Percentiles rank a stretch among this genome's conserved stretches.
Conservation (phyloP, 2,329 filamentous ascomycete species). For the Mariannaea elegans region DNA sequence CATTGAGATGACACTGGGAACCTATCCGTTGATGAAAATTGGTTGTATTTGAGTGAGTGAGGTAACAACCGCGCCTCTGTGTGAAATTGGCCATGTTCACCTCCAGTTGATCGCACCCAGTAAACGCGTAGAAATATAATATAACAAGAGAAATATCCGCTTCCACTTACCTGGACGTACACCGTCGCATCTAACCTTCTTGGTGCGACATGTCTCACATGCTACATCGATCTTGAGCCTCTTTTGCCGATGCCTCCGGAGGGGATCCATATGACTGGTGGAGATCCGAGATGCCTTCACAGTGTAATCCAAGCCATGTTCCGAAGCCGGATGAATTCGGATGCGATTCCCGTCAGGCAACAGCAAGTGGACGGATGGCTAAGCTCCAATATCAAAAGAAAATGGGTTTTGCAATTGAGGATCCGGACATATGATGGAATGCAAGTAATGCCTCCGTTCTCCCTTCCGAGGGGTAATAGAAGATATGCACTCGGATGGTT, state of each 20-base stretch:
- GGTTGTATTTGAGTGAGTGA: no score
- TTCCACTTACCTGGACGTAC: slow-evolving; percentile 45
- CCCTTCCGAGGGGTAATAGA: background rate
- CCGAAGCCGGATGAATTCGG: background rate
- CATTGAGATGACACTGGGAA: no score
- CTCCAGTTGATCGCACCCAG: background rate
- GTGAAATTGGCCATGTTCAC: no score
- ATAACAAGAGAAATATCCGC: background rate
- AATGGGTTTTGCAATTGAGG: background rate
- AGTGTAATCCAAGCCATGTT: background rate
- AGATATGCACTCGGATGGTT: slow-evolving; percentile 2
- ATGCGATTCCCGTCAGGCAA: no score
- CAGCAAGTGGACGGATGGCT: no score
- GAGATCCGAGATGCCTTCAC: background rate
- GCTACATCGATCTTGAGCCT: slow-evolving; percentile 55
- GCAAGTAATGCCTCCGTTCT: background rate
- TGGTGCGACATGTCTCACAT: slow-evolving; percentile 52
- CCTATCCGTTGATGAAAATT: no score
- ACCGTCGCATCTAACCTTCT: slow-evolving; percentile 55
- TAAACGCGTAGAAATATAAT: no score
- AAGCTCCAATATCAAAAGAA: no score
- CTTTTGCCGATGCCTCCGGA: slow-evolving; percentile 35
- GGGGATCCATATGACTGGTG: slow-evolving; percentile 20
- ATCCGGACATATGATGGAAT: background rate
- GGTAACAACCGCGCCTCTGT: no score